Conservation (phyloP, 768 basidiomycete genomes). For the Hydnomerulius pinastri region DNA sequence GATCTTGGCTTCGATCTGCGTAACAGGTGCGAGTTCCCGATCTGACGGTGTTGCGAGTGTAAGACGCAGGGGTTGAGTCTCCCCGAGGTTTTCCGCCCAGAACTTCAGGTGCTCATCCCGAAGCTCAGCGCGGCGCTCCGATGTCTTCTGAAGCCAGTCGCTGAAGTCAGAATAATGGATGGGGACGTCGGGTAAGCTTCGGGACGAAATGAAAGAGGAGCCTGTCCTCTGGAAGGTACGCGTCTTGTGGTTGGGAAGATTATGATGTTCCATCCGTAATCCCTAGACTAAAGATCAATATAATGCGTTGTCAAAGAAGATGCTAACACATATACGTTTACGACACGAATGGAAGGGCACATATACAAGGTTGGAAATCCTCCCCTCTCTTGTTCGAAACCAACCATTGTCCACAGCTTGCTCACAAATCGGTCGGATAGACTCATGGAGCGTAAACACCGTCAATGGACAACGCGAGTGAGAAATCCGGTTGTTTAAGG, state of each 20-base stretch:
- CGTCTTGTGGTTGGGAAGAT: slow-evolving; percentile 4
- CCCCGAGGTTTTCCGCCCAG: too few species aligned
- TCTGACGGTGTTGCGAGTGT: slow-evolving; percentile 16
- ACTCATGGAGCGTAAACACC: slow-evolving; percentile 7
- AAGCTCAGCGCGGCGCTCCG: slow-evolving; percentile 13
- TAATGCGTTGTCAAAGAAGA: slow-evolving; percentile 15
- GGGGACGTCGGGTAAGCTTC: slow-evolving; percentile 13
- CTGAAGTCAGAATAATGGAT: too few species aligned
- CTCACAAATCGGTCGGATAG: slow-evolving; percentile 7
- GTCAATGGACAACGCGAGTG: slow-evolving; percentile 10
- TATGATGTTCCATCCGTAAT: slow-evolving; percentile 8
- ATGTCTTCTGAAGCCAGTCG: slow-evolving; percentile 14
- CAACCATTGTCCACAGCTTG: not conserved
- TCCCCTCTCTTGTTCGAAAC: not conserved
- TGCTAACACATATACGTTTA: slow-evolving; percentile 7
- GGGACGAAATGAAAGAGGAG: slow-evolving; percentile 13
- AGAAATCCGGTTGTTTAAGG: slow-evolving; percentile 13
- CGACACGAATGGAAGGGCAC: slow-evolving; percentile 12
- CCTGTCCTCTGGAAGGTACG: slow-evolving; percentile 10
- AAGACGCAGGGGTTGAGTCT: too few species aligned
- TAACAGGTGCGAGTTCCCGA: slow-evolving; percentile 10
- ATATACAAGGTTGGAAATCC: slow-evolving; percentile 9
- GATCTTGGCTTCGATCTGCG: too few species aligned
- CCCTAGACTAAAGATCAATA: not conserved
- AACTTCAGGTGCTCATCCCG: slow-evolving; percentile 16